Evolutionary conservation across 2,329 filamentous ascomycete species (phyloP).

Genomic region (Helotiales sp.): DNA sequence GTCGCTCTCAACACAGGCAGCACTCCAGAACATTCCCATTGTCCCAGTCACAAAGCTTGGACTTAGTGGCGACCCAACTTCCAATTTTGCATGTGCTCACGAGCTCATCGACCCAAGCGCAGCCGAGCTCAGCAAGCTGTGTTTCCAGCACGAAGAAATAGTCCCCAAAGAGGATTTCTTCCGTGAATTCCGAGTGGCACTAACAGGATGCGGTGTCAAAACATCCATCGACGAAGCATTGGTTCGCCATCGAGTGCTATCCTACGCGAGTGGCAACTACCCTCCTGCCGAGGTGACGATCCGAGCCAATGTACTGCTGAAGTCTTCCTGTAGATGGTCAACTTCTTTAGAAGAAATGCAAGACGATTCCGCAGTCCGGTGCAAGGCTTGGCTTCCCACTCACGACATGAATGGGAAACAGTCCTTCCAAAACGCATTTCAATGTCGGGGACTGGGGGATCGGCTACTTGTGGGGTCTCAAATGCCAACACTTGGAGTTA

Average conservation of each 20-base stretch:
- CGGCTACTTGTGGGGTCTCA: constrained; percentile 26
- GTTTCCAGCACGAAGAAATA: constrained; percentile 39
- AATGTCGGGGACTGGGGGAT: constrained; percentile 31
- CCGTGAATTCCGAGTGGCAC: constrained; percentile 21
- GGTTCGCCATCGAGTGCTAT: constrained; percentile 21
- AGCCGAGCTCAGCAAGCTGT: constrained; percentile 26
- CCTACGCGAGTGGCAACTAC: constrained; percentile 23
- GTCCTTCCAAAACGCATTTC: constrained; percentile 19
- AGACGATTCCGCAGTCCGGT: constrained; percentile 11
- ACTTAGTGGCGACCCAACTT: constrained; percentile 23
- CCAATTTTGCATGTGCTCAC: constrained; percentile 27
- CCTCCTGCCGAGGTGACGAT: constrained; percentile 6
- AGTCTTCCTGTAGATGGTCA: constrained; percentile 19
- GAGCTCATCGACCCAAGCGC: constrained; percentile 33
- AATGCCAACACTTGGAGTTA: constrained; percentile 25
- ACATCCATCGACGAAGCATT: constrained; percentile 30
- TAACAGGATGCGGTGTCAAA: constrained; percentile 35
- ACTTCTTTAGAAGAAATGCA: neutral
- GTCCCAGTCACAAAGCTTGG: constrained; percentile 25
- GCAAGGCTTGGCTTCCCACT: constrained; percentile 32
- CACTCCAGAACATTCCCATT: constrained; percentile 31
- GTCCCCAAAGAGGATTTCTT: constrained; percentile 32
- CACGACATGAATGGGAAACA: neutral
- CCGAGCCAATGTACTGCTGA: constrained; percentile 20
- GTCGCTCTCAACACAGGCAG: constrained; percentile 1